Base-by-base conservation (phyloP, 78 protist species). In the Salpingoeca rosetta region DNA sequence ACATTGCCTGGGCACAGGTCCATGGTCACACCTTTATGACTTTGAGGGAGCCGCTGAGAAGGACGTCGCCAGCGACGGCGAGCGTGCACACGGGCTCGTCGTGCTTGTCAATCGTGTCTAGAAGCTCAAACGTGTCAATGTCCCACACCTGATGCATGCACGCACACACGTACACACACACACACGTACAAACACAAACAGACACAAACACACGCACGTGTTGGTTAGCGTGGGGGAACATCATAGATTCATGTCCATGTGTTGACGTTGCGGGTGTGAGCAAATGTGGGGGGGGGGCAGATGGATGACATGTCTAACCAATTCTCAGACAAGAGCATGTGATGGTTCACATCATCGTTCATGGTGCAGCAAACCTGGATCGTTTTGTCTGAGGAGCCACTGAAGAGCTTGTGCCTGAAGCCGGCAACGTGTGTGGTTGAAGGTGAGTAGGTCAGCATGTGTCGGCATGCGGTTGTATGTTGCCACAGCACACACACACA, bases 11-110 rank as follows among this genome's bases (percentile, higher is more conserved):
- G n/a, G n/a, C n/a, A n/a, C n/a, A n/a, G n/a, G n/a, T n/a, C n/a
- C n/a, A n/a, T n/a, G n/a, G n/a, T n/a, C n/a, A n/a, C n/a, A n/a
- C n/a, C n/a, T n/a, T n/a, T n/a, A n/a, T n/a, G n/a, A n/a, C n/a
- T n/a, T 90, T 88, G 51, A 76, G 84, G 37, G 84, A 56, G 2
- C 93, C 91, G 17, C 79, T 44, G 45, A 90, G 82, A 2, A 90
- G 72, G n/a, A 81, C 43, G 31, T 87, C 85, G 22, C 86, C 84
- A 0, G 85, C 83, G 0, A 90, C 80, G 25, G 80, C 90, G 17
- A 90, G 76, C 28, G 90, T 85, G 72, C 90, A 90, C 24, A 87
- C 90, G 25, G 88, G 74, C 43, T 90, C 81, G 82, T 90, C 57
- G 57, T 11, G 3, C 57, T 3, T 11, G 28, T 3, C 3, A 45